Evolutionary conservation across 441 rosid species (phyloP).

Genomic region (Rhodomyrtus psidioides): DNA sequence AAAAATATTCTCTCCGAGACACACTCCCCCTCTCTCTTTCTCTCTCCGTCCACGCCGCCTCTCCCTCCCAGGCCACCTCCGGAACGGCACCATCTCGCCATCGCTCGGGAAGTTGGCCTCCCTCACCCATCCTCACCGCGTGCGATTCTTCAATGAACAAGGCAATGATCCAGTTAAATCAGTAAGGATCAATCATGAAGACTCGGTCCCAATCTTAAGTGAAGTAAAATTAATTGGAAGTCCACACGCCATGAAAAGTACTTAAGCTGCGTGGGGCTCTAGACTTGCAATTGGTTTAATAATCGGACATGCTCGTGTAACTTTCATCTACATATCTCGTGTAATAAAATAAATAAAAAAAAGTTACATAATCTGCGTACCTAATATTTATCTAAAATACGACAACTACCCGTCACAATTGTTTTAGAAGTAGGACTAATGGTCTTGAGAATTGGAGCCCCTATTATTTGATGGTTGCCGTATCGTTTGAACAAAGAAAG

Average conservation of each 20-base stretch:
- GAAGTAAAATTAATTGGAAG: background rate
- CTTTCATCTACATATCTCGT: background rate
- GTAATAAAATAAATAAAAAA: background rate
- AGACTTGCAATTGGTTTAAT: background rate
- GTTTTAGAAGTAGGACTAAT: too few relatives aligned
- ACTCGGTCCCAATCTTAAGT: background rate
- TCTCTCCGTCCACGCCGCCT: background rate
- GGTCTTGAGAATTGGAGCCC: too few relatives aligned
- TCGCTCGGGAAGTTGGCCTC: background rate
- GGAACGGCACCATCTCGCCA: background rate
- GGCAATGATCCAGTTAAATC: slow-evolving; percentile 53
- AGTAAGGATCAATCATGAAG: background rate
- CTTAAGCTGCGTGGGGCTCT: background rate
- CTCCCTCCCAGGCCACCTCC: background rate
- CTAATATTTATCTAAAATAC: background rate
- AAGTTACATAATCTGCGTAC: background rate
- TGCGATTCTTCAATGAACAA: slow-evolving; percentile 31
- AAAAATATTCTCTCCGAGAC: background rate
- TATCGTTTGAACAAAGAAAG: too few relatives aligned
- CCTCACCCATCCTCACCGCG: accelerated
- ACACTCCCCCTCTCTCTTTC: background rate
- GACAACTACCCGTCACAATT: too few relatives aligned
- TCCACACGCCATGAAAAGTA: background rate
- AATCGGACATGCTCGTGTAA: background rate
- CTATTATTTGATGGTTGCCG: too few relatives aligned